Conservation (phyloP, 2,329 filamentous ascomycete species). For the Hypoxylon sp. region DNA sequence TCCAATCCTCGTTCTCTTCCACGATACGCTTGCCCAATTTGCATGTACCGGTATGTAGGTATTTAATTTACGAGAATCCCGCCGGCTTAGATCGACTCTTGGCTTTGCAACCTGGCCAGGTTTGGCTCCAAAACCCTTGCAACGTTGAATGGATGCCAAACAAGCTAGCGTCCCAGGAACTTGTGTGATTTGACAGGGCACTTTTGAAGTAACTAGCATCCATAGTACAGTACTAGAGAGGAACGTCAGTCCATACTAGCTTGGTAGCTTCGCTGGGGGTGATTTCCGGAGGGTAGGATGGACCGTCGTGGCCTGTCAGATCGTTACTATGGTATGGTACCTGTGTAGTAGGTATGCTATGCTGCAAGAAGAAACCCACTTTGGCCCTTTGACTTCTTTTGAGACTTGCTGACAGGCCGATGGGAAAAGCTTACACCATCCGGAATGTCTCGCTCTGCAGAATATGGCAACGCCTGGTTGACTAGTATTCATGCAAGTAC, state of each 20-base stretch:
- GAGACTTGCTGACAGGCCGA: constrained; percentile 36
- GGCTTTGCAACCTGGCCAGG: constrained; percentile 45
- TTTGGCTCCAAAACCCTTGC: constrained; percentile 50
- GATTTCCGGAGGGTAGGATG: constrained; percentile 46
- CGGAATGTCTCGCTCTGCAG: constrained; percentile 42
- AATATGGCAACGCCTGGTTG: constrained; percentile 33
- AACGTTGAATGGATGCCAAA: constrained; percentile 47
- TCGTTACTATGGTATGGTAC: background rate
- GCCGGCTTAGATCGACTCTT: constrained; percentile 49
- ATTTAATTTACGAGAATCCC: constrained; percentile 51
- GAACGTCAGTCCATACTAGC: constrained; percentile 42
- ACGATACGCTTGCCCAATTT: constrained; percentile 46
- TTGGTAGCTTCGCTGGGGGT: constrained; percentile 36
- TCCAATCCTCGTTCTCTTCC: constrained; percentile 45
- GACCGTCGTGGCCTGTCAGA: constrained; percentile 40
- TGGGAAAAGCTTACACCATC: constrained; percentile 33
- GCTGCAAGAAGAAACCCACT: constrained; percentile 43
- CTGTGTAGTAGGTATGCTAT: constrained; percentile 3
- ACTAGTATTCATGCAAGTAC: constrained; percentile 34
- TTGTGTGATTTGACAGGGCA: constrained; percentile 46
- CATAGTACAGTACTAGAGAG: constrained; percentile 22
- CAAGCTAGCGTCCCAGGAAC: constrained; percentile 46
- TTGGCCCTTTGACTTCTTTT: constrained; percentile 27
- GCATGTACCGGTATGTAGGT: constrained; percentile 43
- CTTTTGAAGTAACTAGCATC: constrained; percentile 17